Percentiles rank a stretch among this genome's conserved stretches.
Conservation (phyloP, 257 asterid species). For the Plantago major region DNA sequence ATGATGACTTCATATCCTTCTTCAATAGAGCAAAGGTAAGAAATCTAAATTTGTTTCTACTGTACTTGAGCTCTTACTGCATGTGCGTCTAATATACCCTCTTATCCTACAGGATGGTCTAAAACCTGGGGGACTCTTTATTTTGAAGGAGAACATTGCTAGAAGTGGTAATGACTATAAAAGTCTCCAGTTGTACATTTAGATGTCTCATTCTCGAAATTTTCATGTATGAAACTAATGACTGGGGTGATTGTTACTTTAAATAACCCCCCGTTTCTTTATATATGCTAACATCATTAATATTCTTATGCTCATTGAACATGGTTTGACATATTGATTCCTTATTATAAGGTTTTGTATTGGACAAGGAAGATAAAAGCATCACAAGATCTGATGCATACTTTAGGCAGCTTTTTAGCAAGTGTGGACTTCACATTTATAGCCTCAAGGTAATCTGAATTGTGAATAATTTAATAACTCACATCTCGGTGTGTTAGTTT, state of each 20-base stretch:
- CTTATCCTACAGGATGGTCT: constrained; percentile 62
- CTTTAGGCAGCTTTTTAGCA: constrained; percentile 77
- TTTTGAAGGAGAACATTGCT: constrained; percentile 89
- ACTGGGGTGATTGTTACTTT: no score
- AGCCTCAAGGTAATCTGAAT: constrained; percentile 52
- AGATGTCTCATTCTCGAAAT: no score
- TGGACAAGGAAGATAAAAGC: constrained; percentile 90
- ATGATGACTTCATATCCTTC: constrained; percentile 82
- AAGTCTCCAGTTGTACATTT: no score
- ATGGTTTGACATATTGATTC: constrained; percentile 2
- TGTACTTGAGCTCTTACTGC: background rate
- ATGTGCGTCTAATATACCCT: constrained; percentile 6
- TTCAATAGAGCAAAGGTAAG: constrained; percentile 81
- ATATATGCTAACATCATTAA: no score
- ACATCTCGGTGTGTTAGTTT: background rate
- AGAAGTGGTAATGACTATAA: constrained; percentile 46
- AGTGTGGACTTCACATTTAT: constrained; percentile 72
- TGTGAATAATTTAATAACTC: background rate
- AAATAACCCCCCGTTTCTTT: no score
- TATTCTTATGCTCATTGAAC: background rate
- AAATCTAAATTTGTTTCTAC: background rate
- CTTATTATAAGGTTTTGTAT: constrained; percentile 57
- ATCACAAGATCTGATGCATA: constrained; percentile 82
- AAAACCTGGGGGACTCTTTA: constrained; percentile 77
- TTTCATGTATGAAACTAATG: no score